A percentile compares a stretch with the other conserved stretches of the same genome.
Conservation (phyloP, 305 asterid species). For the Fraxinus nigra region DNA sequence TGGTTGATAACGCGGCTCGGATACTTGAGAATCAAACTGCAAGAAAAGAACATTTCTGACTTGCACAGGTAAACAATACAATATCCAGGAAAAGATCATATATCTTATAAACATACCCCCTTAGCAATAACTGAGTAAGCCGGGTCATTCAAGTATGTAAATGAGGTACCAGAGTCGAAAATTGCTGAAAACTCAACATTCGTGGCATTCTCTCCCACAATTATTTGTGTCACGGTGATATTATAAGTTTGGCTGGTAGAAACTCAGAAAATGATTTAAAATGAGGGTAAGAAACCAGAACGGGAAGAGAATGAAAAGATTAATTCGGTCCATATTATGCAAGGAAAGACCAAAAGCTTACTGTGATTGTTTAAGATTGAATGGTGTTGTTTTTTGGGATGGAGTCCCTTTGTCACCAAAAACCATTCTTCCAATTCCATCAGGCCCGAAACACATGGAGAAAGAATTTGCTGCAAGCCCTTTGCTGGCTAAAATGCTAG, state of each 20-base stretch:
- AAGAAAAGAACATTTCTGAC: slow-evolving; percentile 12
- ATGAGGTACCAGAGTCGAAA: slow-evolving; percentile 93
- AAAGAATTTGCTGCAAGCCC: slow-evolving; percentile 87
- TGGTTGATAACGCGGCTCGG: slow-evolving; percentile 51
- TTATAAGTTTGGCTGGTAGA: slow-evolving; percentile 67
- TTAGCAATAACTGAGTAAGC: slow-evolving; percentile 59
- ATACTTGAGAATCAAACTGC: slow-evolving; percentile 65
- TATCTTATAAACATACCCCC: slow-evolving; percentile 44
- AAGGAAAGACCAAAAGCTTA: slow-evolving; percentile 34
- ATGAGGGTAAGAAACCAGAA: neutral
- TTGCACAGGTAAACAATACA: neutral
- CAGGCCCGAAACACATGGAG: slow-evolving; percentile 85
- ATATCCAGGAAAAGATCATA: neutral
- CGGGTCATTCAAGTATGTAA: slow-evolving; percentile 77
- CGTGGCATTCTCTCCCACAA: slow-evolving; percentile 46
- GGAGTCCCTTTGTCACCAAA: slow-evolving; percentile 86
- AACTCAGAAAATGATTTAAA: slow-evolving; percentile 1
- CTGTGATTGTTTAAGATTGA: slow-evolving; percentile 57
- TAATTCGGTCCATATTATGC: slow-evolving; percentile 5
- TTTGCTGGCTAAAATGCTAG: slow-evolving; percentile 68
- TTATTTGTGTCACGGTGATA: slow-evolving; percentile 61
- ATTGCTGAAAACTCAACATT: slow-evolving; percentile 24
- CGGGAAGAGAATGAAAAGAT: slow-evolving; percentile 9
- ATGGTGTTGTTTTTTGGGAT: slow-evolving; percentile 64
- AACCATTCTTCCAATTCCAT: slow-evolving; percentile 77